Evolutionary conservation across 1,139 yeast species (phyloP).

Genomic region (Blastobotrys arbuscula): DNA sequence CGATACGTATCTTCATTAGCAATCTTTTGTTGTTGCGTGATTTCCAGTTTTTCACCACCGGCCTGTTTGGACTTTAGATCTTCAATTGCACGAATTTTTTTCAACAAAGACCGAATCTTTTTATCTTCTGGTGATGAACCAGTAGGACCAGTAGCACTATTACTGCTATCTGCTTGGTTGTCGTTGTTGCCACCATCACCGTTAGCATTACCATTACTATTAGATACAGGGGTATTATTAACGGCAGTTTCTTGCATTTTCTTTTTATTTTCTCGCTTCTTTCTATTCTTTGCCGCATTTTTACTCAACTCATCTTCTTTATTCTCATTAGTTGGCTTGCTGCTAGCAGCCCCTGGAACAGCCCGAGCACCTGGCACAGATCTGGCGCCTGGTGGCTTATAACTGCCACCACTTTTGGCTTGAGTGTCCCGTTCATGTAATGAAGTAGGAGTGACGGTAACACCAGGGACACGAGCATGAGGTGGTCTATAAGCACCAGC

Average conservation of each 20-base stretch:
- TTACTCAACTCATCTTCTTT: constrained; percentile 37
- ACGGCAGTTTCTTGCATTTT: constrained; percentile 30
- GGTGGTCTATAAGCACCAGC: constrained; percentile 95
- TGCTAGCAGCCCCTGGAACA: constrained; percentile 40
- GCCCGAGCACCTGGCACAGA: constrained; percentile 27
- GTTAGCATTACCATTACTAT: constrained; percentile 12
- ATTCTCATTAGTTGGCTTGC: constrained; percentile 41
- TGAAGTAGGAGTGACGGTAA: constrained; percentile 30
- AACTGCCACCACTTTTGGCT: not conserved
- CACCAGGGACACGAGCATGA: constrained; percentile 57
- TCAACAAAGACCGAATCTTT: constrained; percentile 81
- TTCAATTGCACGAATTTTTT: constrained; percentile 92
- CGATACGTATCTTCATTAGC: constrained; percentile 77
- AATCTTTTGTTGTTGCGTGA: constrained; percentile 86
- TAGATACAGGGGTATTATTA: constrained; percentile 21
- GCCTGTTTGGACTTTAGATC: constrained; percentile 81
- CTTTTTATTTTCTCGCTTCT: constrained; percentile 66
- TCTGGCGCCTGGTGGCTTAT: constrained; percentile 8
- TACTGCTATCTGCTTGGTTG: not conserved
- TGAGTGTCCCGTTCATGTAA: constrained; percentile 17
- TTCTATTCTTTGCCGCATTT: constrained; percentile 68
- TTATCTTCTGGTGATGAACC: constrained; percentile 62
- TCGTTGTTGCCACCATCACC: constrained; percentile 9
- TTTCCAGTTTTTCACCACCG: constrained; percentile 79
- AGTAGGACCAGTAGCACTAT: constrained; percentile 20